A percentile compares a stretch with the other conserved stretches of the same genome.
phyloP scores from a whole-genome alignment of 257 asterid species.

The Penstemon eatonii region DNA sequence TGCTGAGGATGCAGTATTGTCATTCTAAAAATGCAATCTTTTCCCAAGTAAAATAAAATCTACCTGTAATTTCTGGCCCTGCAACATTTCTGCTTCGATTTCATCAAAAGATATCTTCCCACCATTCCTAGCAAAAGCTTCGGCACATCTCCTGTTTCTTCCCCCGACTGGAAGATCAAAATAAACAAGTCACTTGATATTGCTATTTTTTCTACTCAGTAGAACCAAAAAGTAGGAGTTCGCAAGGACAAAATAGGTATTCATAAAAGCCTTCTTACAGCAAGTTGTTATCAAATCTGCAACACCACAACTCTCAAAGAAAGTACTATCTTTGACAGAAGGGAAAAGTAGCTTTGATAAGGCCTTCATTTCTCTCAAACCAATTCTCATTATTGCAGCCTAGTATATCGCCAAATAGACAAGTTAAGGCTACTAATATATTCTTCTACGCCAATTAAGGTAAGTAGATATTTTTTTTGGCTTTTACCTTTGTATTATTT shows the following conservation, averaged over 20 bases:
- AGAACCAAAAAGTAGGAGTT: neutral
- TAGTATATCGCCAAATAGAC: constrained; percentile 30
- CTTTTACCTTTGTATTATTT: constrained; percentile 76
- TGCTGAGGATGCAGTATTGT: too few species aligned
- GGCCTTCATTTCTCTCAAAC: constrained; percentile 92
- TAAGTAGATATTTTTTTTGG: neutral
- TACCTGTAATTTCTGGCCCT: constrained; percentile 94
- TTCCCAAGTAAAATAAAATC: neutral
- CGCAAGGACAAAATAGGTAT: neutral
- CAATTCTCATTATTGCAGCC: constrained; percentile 98
- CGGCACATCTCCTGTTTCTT: constrained; percentile 89
- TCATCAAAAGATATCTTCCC: constrained; percentile 91
- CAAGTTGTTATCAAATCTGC: constrained; percentile 94
- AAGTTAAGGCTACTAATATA: constrained; percentile 10
- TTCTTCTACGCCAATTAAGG: neutral
- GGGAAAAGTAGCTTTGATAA: constrained; percentile 79
- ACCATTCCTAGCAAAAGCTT: constrained; percentile 81
- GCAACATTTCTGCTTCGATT: constrained; percentile 89
- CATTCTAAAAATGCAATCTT: neutral
- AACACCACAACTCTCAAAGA: constrained; percentile 95
- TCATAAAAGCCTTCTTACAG: constrained; percentile 52
- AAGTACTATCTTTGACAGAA: constrained; percentile 83
- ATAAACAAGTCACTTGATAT: neutral
- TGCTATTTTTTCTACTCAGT: neutral
- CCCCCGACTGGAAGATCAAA: constrained; percentile 71